Evolutionary conservation across 306 rosid genomes (phyloP), one percentile per base, ranked within the genome.

Genomic region (Ceratonia siliqua): DNA sequence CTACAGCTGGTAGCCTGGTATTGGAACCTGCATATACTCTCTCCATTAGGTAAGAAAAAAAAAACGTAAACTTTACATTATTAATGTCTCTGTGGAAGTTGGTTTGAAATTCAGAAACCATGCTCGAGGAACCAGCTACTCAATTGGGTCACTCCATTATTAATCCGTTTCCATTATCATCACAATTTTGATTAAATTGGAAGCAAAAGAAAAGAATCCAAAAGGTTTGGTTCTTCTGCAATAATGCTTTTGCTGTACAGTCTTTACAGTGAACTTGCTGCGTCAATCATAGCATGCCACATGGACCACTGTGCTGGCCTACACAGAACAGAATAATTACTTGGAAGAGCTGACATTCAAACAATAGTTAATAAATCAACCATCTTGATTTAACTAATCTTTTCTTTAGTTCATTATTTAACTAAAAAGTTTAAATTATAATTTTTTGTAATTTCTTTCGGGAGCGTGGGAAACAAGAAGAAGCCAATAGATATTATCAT

Each of bases 141-240:
- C 39, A 56, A 73, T 38, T 63, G 61, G 76, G 53, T 72, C 45
- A 73, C 24, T 55, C 50, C 48, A 73, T 74, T 56, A 76, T 53
- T 56, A 69, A 57, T 52, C 58, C 42, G 68, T 36, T 70, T 55
- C 20, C 78, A 69, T 71, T 48, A 65, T 55, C 15, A 77, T 75
- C 62, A 63, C 68, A 35, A 62, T 72, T 70, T 77, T 76, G 83
- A 81, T 87, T 48, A 69, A 66, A 73, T 35, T 49, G 61, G 45
- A 73, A 75, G 83, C 83, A 78, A 76, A 30, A 45, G 22, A 46
- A 36, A 75, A 73, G 67, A 66, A 70, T 35, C 36, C 10, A 30
- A 24, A 38, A 14, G 11, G 41, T 24, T 30, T 68, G 17, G 22
- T 73, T 63, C 74, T 64, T 54, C 63, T 69, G 18, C 78, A 56